phyloP scores from a whole-genome alignment of 2,329 filamentous ascomycete genomes.

The Penicillium sumatraense region DNA sequence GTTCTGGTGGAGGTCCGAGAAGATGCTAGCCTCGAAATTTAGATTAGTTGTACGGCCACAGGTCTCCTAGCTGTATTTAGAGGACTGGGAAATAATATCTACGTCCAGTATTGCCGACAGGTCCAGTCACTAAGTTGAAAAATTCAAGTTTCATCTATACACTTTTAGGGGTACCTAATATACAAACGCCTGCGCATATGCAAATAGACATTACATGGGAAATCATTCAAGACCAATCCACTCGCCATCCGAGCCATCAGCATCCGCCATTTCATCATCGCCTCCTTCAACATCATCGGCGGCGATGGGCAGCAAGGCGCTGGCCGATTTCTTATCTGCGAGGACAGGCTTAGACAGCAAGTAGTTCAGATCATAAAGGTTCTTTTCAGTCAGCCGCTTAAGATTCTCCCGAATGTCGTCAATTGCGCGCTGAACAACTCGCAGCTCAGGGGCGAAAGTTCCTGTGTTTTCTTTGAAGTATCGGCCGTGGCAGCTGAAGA shows the following conservation, averaged over 20 bases:
- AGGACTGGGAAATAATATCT: too few species aligned
- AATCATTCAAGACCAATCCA: slow-evolving; percentile 60
- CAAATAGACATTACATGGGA: slow-evolving; percentile 29
- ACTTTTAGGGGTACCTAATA: slow-evolving; percentile 23
- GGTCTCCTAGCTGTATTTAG: too few species aligned
- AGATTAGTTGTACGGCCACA: too few species aligned
- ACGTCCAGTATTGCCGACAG: too few species aligned
- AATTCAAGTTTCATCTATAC: slow-evolving; percentile 23
- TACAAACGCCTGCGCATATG: slow-evolving; percentile 34
- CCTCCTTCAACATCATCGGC: slow-evolving; percentile 26
- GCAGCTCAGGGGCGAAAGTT: slow-evolving; percentile 80
- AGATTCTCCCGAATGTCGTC: slow-evolving; percentile 81
- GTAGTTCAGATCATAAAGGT: slow-evolving; percentile 87
- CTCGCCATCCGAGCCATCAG: slow-evolving; percentile 51
- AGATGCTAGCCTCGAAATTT: too few species aligned
- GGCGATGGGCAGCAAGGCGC: slow-evolving; percentile 37
- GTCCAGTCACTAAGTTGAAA: too few species aligned
- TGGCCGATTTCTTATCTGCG: slow-evolving; percentile 33
- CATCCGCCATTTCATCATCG: slow-evolving; percentile 36
- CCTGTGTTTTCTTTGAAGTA: slow-evolving; percentile 81
- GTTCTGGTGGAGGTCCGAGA: too few species aligned
- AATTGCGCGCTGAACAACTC: slow-evolving; percentile 80
- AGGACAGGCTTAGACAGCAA: slow-evolving; percentile 62
- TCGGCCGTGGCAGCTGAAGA: slow-evolving; percentile 79
- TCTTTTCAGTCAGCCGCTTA: slow-evolving; percentile 81